These are phyloP conservation scores for Calocybe gangraenosa DNA, from an alignment of 768 basidiomycete species.

Conservation along the genomic window DNA sequence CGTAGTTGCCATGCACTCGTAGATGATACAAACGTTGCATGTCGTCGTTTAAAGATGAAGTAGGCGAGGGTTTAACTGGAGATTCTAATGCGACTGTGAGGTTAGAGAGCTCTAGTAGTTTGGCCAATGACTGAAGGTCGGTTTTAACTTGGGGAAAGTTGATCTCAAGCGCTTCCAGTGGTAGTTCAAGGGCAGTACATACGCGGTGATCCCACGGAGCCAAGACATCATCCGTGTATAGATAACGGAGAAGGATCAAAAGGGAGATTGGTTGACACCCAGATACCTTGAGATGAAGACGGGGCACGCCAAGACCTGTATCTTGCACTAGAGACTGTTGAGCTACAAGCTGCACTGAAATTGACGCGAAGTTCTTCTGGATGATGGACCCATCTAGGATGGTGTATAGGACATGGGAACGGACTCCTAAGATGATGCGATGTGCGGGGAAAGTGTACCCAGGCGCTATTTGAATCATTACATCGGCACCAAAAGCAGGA, in stretches of 20 bases:
- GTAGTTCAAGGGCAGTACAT: slow-evolving; percentile 34
- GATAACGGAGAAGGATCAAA: slow-evolving; percentile 74
- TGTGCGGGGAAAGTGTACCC: slow-evolving; percentile 57
- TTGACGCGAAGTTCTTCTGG: slow-evolving; percentile 22
- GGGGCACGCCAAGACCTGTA: background rate
- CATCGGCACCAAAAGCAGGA: slow-evolving; percentile 54
- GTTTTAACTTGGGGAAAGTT: slow-evolving; percentile 47
- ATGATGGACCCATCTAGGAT: slow-evolving; percentile 34
- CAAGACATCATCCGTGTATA: slow-evolving; percentile 85
- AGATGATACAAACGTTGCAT: slow-evolving; percentile 45
- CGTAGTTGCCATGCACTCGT: slow-evolving; percentile 20
- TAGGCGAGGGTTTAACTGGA: slow-evolving; percentile 51
- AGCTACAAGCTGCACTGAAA: slow-evolving; percentile 27
- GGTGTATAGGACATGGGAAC: slow-evolving; percentile 42
- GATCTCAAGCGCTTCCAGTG: slow-evolving; percentile 35
- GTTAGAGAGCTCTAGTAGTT: slow-evolving; percentile 51
- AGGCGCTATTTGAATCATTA: slow-evolving; percentile 42
- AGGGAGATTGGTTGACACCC: slow-evolving; percentile 63
- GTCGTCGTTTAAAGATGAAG: slow-evolving; percentile 44
- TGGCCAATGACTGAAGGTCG: slow-evolving; percentile 60
- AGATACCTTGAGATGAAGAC: slow-evolving; percentile 37
- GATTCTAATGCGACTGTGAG: slow-evolving; percentile 55
- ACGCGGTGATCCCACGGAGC: slow-evolving; percentile 84
- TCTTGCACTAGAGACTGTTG: background rate
- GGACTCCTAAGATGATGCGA: slow-evolving; percentile 57